phyloP scores from a whole-genome alignment of 331 rosid species.

The Malus hybrid region DNA sequence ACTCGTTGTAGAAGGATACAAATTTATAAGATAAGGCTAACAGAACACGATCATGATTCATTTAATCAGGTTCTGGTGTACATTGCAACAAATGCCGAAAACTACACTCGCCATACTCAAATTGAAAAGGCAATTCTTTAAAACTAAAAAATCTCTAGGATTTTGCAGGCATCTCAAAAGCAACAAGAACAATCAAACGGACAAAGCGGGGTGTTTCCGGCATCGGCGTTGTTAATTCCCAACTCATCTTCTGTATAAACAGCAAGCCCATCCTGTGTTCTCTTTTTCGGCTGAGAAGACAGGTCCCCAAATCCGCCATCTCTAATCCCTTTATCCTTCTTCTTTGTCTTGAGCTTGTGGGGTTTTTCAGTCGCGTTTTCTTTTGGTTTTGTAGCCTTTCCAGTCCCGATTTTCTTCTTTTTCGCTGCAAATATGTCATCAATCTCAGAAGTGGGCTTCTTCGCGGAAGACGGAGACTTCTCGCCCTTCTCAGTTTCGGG shows the following conservation, averaged over 20 bases:
- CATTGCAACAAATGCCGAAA: background rate
- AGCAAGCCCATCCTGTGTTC: conserved; percentile 48
- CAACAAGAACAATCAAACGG: conserved; percentile 91
- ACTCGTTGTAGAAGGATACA: too few relatives aligned
- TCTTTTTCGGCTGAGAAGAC: conserved; percentile 38
- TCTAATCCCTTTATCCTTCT: conserved; percentile 12
- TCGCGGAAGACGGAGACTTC: background rate
- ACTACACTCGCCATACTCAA: background rate
- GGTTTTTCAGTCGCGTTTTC: conserved; percentile 16
- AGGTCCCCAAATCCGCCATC: conserved; percentile 28
- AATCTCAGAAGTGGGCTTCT: conserved; percentile 31
- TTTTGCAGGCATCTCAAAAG: conserved; percentile 30
- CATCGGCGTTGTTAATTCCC: conserved; percentile 44
- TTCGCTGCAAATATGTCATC: conserved; percentile 67
- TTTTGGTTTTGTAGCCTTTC: conserved; percentile 10
- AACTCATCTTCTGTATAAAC: conserved; percentile 69
- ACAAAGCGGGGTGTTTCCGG: conserved; percentile 71
- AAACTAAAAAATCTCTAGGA: background rate
- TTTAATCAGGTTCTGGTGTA: background rate
- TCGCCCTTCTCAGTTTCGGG: conserved; percentile 4
- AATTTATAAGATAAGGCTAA: background rate
- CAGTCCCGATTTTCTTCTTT: conserved; percentile 38
- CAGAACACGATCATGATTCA: background rate
- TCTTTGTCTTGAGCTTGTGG: conserved; percentile 25
- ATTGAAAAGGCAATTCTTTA: background rate